Base-by-base conservation (phyloP, 305 asterid genomes). In the Solanum hybrid region DNA sequence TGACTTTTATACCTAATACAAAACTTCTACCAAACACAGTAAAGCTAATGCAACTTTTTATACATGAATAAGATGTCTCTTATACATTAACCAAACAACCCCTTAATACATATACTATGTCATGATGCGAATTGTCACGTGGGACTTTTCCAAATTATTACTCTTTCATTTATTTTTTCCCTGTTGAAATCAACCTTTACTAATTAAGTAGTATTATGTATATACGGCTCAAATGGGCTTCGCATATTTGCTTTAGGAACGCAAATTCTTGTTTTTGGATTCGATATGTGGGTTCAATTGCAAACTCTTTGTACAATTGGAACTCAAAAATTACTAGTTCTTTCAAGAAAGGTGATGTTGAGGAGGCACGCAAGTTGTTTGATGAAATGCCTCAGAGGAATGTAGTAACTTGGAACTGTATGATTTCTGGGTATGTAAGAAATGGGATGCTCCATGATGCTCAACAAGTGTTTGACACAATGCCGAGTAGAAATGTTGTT, bases 301-400 rank as follows among this genome's bases (percentile, higher is more conserved):
- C 93, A 84, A 92, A 89, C 94, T 34, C 95, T 26, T 12, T 94
- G 88, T 95, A 91, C 90, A 90, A 87, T 6, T 90, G 86, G 90
- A 93, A 95, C 87, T 90, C 96, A 87, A 92, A 73, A 80, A 94
- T 94, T 89, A 93, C 95, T 1, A n/a, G 20, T 12, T 89, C 5
- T n/a, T 93, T 94, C 89, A 95, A 90, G 90, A 91, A 90, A 87
- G 94, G 94, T 51, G 94, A 91, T 42, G 86, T 91, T 84, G 64
- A 9, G 36, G 28, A 37, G 11, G 96, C 96, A 5, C 87, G 84
- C 88, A 84, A 5, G 8, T 36, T 92, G 93, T 94, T 95, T 10
- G 95, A 94, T 81, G 94, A 94, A 92, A 93, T 95, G 94, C 95
- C 94, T 28, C 92, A 90, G 2, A 93, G 91, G 79, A 94, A 93